These are phyloP conservation scores for Lathyrus sativus DNA, from an alignment of 306 rosid species.

Conservation along the genomic window DNA sequence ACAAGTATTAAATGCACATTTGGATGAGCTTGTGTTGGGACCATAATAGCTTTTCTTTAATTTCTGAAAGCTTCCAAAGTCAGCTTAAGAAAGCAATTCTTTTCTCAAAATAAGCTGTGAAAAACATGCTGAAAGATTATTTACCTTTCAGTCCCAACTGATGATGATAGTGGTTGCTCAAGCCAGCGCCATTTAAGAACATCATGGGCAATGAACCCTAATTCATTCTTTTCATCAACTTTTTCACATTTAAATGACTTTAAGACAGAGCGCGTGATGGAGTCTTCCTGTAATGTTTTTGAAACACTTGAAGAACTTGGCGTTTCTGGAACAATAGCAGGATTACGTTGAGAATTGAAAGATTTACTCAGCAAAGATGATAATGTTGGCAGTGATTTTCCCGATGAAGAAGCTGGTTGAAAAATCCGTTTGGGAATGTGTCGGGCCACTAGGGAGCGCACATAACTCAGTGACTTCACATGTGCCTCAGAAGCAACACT, in stretches of 20 bases:
- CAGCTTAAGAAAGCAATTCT: neutral
- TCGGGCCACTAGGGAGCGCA: constrained; percentile 89
- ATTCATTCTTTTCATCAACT: constrained; percentile 68
- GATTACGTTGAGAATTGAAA: constrained; percentile 78
- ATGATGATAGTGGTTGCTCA: constrained; percentile 63
- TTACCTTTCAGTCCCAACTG: constrained; percentile 66
- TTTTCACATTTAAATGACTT: constrained; percentile 69
- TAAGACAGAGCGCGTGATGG: constrained; percentile 57
- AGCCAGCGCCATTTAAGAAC: constrained; percentile 98
- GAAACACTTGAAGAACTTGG: constrained; percentile 47
- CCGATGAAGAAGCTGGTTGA: constrained; percentile 78
- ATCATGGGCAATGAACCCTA: constrained; percentile 72
- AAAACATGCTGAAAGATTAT: constrained; percentile 26
- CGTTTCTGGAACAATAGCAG: constrained; percentile 62
- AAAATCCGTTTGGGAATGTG: constrained; percentile 83
- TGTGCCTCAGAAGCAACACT: constrained; percentile 82
- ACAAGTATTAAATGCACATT: constrained; percentile 17
- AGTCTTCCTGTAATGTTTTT: constrained; percentile 67
- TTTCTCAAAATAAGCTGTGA: constrained; percentile 8
- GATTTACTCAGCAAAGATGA: constrained; percentile 91
- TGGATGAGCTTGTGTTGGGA: constrained; percentile 17
- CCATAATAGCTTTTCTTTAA: neutral
- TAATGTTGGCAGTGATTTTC: constrained; percentile 85
- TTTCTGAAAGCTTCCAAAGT: neutral
- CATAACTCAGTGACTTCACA: constrained; percentile 83